Percentiles rank a stretch among this genome's conserved stretches.
Conservation (phyloP, 495 filamentous ascomycete species). For the Penicillium ochrochloron region DNA sequence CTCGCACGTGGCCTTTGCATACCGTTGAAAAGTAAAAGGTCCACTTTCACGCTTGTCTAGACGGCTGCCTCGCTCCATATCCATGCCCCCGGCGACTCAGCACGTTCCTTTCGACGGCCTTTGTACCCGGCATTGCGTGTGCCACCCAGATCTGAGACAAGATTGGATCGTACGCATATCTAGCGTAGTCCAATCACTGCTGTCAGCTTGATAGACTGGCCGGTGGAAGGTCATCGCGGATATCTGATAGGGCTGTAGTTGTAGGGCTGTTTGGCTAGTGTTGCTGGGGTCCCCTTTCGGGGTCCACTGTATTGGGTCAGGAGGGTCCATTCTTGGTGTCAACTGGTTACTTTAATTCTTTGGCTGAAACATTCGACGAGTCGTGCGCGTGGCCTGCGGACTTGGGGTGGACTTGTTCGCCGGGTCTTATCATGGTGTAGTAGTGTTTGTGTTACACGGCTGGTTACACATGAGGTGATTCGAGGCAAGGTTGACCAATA, state of each 20-base stretch:
- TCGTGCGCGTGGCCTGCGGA: constrained; percentile 1
- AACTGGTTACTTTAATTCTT: neutral
- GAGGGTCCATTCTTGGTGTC: neutral
- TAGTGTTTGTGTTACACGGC: neutral
- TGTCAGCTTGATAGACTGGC: neutral
- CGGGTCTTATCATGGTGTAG: neutral
- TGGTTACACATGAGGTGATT: neutral
- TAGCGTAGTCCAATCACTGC: neutral
- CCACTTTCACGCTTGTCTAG: neutral
- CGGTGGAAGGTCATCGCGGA: neutral
- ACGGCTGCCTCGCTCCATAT: neutral
- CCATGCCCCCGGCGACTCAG: neutral
- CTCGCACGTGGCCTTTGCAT: constrained; percentile 6
- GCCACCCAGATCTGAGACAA: neutral
- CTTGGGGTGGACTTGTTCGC: neutral
- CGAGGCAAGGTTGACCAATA: neutral
- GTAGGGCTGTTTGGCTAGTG: neutral
- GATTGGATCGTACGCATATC: neutral
- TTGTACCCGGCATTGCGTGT: neutral
- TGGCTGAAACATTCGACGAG: constrained; percentile 9
- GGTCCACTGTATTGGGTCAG: neutral
- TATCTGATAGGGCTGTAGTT: constrained; percentile 2
- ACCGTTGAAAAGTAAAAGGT: neutral
- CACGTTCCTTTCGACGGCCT: neutral
- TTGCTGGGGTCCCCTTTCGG: neutral